These are phyloP conservation scores for Chlamydomonas incerta DNA, from an alignment of 139 green algal species.

Conservation along the genomic window DNA sequence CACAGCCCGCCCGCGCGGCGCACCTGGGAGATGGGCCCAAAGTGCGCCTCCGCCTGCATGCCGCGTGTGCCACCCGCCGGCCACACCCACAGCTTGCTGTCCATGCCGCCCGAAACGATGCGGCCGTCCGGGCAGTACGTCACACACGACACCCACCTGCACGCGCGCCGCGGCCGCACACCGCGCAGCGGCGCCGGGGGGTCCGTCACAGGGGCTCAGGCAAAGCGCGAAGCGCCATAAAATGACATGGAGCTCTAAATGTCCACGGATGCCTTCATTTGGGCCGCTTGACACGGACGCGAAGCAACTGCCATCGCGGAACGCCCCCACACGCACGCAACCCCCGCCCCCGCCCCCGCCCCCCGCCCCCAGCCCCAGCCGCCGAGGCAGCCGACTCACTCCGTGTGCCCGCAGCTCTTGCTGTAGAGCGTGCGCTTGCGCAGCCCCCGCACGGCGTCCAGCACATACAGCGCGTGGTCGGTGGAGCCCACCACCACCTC, in stretches of 20 bases:
- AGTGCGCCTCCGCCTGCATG: slow-evolving; percentile 64
- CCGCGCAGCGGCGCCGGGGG: too few species aligned
- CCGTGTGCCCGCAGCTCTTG: slow-evolving; percentile 78
- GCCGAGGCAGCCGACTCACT: slow-evolving; percentile 62
- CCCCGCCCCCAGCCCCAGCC: background rate
- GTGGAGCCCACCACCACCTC: slow-evolving; percentile 74
- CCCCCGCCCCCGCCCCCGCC: background rate
- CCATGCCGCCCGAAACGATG: slow-evolving; percentile 83
- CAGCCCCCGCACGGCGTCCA: slow-evolving; percentile 61
- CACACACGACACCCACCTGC: slow-evolving; percentile 76
- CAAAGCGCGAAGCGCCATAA: too few species aligned
- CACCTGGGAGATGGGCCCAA: slow-evolving; percentile 65
- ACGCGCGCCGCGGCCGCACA: too few species aligned
- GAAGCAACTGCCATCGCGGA: too few species aligned
- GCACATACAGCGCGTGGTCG: slow-evolving; percentile 85
- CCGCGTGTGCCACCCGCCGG: slow-evolving; percentile 42
- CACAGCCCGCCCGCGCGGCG: background rate
- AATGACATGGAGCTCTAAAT: too few species aligned
- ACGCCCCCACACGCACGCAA: background rate
- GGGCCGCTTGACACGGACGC: too few species aligned
- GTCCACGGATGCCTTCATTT: too few species aligned
- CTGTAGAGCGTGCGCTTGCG: slow-evolving; percentile 75
- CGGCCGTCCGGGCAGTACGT: slow-evolving; percentile 67
- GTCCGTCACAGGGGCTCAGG: too few species aligned
- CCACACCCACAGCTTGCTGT: slow-evolving; percentile 85